Evolutionary conservation across 306 rosid species (phyloP).

Genomic region (Malus fusca): DNA sequence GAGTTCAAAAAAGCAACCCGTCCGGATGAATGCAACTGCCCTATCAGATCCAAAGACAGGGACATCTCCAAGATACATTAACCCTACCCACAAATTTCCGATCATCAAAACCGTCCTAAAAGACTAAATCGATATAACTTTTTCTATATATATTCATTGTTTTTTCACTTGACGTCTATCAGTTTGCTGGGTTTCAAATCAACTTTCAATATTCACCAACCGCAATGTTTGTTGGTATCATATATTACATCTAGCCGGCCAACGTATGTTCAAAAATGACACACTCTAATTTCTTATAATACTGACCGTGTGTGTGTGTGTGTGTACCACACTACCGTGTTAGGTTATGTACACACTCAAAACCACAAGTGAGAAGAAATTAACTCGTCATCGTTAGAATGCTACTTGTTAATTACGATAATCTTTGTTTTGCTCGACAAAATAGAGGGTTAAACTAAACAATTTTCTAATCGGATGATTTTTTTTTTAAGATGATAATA

Average conservation of each 20-base stretch:
- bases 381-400: no score
- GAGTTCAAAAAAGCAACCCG: not conserved
- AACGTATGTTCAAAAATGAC: not conserved
- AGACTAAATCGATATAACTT: not conserved
- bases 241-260: not conserved
- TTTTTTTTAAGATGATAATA: no score
- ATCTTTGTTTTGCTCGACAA: no score
- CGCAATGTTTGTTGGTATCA: not conserved
- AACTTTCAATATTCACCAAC: not conserved
- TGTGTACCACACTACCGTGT: no score
- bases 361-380: no score
- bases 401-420: no score
- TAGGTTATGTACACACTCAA: no score
- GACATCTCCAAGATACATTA: not conserved
- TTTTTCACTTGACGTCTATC: not conserved
- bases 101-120: not conserved
- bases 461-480: no score
- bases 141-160: not conserved
- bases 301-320: no score
- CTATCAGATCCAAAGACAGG: not conserved
- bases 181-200: not conserved
- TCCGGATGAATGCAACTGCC: not conserved
- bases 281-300: not conserved
- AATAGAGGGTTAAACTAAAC: no score
- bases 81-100: not conserved